phyloP scores from a whole-genome alignment of 1,284 basidiomycete genomes.

The Melampsora allii-populina region DNA sequence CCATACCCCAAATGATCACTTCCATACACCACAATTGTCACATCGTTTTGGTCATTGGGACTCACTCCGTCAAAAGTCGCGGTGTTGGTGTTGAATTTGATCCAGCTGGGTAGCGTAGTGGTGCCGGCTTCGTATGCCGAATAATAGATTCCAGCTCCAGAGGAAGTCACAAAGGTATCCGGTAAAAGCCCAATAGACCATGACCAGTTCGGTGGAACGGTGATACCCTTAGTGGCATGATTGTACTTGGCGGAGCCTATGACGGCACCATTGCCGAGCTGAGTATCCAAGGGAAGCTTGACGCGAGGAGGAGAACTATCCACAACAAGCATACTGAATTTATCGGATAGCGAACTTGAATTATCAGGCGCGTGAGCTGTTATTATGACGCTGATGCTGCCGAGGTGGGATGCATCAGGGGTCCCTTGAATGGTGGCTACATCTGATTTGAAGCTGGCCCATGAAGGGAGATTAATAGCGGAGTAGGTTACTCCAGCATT shows the following conservation, averaged over 20 bases:
- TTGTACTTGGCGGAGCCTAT: conserved; percentile 32
- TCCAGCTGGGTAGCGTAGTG: conserved; percentile 38
- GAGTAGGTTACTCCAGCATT: conserved; percentile 45
- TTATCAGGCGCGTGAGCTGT: conserved; percentile 15
- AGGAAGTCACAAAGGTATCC: conserved; percentile 25
- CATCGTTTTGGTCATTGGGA: conserved; percentile 31
- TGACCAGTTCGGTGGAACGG: conserved; percentile 41
- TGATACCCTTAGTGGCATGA: conserved; percentile 30
- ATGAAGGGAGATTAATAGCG: conserved; percentile 47
- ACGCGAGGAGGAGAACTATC: conserved; percentile 17
- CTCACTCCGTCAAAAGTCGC: conserved; percentile 43
- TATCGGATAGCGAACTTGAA: conserved; percentile 18
- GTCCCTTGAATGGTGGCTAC: conserved; percentile 47
- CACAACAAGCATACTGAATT: conserved; percentile 26
- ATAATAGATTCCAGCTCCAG: conserved; percentile 23
- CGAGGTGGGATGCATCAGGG: conserved; percentile 44
- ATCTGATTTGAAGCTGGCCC: conserved; percentile 48
- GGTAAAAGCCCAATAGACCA: conserved; percentile 39
- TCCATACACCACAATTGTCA: conserved; percentile 33
- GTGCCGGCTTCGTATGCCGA: conserved; percentile 29
- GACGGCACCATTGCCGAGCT: conserved; percentile 32
- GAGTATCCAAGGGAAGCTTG: conserved; percentile 23
- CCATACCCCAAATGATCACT: conserved; percentile 41
- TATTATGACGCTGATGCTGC: conserved; percentile 7
- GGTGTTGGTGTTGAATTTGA: conserved; percentile 40